Conservation (phyloP, 345 rosid species). For the Eucalyptus sp. region DNA sequence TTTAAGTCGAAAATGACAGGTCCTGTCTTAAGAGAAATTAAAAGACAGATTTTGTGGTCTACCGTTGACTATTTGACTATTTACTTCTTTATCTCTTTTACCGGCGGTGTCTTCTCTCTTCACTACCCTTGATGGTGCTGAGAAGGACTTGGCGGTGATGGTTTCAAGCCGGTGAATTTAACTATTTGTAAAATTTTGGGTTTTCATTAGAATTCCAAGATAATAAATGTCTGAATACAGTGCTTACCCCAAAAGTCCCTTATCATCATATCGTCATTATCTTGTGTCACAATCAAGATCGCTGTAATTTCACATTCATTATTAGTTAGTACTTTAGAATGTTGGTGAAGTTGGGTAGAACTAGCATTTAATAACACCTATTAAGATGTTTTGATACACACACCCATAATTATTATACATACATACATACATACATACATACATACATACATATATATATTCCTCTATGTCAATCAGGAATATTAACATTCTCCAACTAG, state of each 20-base stretch:
- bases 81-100: not conserved
- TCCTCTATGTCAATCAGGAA: not conserved
- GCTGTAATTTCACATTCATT: not conserved
- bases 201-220: not conserved
- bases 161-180: not conserved
- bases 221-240: not conserved
- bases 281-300: not conserved
- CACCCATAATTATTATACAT: not conserved
- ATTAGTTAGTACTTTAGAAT: not conserved
- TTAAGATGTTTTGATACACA: not conserved
- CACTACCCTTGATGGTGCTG: not conserved
- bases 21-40: not conserved
- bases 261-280: not conserved
- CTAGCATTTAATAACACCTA: not conserved
- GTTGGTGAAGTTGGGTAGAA: not conserved
- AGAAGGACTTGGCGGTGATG: not conserved
- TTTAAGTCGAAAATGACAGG: not conserved
- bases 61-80: not conserved
- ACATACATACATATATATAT: too few relatives aligned
- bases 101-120: not conserved
- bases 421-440: too few relatives aligned
- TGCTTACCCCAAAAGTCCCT: not conserved
- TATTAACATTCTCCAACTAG: not conserved
- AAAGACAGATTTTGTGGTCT: not conserved
- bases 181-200: not conserved